Percentiles rank a stretch among this genome's conserved stretches.
Evolutionary conservation across 106 monocot genomes (phyloP).

Genomic region (Allium fistulosum): DNA sequence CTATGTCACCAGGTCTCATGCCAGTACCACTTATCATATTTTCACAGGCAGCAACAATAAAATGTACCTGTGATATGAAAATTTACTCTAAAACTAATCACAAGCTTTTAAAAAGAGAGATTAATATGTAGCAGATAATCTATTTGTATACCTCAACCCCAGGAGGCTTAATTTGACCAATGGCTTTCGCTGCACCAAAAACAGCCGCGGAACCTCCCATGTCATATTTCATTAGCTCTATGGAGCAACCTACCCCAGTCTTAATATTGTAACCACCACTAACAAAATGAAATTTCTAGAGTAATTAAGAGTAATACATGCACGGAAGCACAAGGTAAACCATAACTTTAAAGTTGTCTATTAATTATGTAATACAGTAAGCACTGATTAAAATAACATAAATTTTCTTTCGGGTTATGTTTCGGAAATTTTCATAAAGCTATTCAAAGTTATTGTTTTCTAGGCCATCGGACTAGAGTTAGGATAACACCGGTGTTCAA

Average conservation of each 20-base stretch:
- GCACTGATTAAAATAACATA: no score
- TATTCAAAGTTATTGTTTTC: no score
- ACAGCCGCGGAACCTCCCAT: slow-evolving; percentile 85
- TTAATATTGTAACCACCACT: slow-evolving; percentile 95
- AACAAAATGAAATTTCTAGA: no score
- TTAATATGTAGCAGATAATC: neutral
- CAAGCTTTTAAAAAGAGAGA: neutral
- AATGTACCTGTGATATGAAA: slow-evolving; percentile 55
- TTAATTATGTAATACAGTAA: no score
- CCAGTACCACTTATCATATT: slow-evolving; percentile 93
- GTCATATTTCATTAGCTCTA: slow-evolving; percentile 79
- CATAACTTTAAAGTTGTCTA: no score
- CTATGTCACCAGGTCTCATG: slow-evolving; percentile 81
- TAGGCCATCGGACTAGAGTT: no score
- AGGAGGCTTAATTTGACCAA: slow-evolving; percentile 72
- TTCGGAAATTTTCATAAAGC: no score
- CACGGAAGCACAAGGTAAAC: neutral
- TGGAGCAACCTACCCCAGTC: slow-evolving; percentile 55
- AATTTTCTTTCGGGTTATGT: no score
- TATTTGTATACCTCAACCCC: slow-evolving; percentile 55
- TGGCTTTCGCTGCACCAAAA: slow-evolving; percentile 81
- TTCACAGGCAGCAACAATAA: slow-evolving; percentile 84
- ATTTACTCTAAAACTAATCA: no score
- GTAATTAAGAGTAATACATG: no score
- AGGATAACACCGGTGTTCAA: no score